Conservation (phyloP, 202 grass and related monocot species). For the Zizania palustris region DNA sequence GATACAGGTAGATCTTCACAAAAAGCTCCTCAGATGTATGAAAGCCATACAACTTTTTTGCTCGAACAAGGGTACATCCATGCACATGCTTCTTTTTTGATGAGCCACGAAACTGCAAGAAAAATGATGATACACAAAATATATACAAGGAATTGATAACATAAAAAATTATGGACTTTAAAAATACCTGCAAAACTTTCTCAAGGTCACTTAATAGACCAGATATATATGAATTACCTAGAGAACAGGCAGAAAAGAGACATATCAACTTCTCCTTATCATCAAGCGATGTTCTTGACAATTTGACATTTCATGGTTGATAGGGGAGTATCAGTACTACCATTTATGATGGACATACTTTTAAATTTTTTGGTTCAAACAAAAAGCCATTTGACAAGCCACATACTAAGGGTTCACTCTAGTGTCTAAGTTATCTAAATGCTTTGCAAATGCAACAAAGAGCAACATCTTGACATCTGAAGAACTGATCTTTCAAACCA, state of each 20-base stretch:
- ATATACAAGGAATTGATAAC: background rate
- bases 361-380: background rate
- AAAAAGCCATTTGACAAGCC: conserved; percentile 5
- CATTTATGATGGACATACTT: background rate
- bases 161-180: conserved; percentile 33
- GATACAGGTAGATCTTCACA: conserved; percentile 97
- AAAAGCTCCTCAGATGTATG: conserved; percentile 78
- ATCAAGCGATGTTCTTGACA: conserved; percentile 4
- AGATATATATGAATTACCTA: conserved; percentile 71
- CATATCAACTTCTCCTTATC: conserved; percentile 33
- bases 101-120: conserved; percentile 54
- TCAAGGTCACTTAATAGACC: conserved; percentile 81
- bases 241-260: conserved; percentile 38
- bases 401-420: background rate
- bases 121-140: conserved; percentile 37
- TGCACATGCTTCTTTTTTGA: conserved; percentile 83
- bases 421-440: conserved; percentile 5
- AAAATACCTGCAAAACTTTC: conserved; percentile 84
- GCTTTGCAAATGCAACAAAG: conserved; percentile 5
- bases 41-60: conserved; percentile 90
- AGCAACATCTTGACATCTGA: background rate
- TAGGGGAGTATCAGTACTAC: background rate
- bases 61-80: conserved; percentile 92
- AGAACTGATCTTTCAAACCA: conserved; percentile 5
- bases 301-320: background rate